Percentiles rank a stretch among this genome's conserved stretches.
Evolutionary conservation across 331 rosid genomes (phyloP).

Genomic region (Malus hybrid): DNA sequence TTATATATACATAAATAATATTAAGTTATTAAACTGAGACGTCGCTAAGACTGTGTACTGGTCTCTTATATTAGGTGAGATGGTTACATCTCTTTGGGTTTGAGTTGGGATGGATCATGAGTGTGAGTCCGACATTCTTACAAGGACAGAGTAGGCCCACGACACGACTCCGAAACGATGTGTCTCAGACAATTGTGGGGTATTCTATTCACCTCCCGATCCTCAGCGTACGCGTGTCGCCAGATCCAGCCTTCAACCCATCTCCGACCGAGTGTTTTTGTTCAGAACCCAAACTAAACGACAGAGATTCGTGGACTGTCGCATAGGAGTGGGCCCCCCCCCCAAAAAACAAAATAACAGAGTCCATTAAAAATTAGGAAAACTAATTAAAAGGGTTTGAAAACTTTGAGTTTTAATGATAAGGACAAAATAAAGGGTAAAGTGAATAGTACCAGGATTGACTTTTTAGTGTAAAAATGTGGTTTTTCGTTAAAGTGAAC

Average conservation of each 20-base stretch:
- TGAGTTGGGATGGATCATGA: not conserved
- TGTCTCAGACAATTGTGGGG: not conserved
- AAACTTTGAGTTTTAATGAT: no score
- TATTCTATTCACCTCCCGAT: not conserved
- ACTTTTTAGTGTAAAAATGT: no score
- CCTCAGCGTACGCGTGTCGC: not conserved
- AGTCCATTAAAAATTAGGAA: not conserved
- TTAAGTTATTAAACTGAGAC: no score
- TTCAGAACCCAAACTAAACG: conserved; percentile 6
- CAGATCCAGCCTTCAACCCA: not conserved
- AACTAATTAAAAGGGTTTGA: no score
- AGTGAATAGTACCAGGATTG: no score
- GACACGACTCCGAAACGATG: not conserved
- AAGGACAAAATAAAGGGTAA: no score
- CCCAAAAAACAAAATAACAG: no score
- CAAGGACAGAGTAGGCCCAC: not conserved
- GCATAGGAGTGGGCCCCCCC: conserved; percentile 12
- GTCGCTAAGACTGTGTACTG: no score
- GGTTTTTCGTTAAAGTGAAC: no score
- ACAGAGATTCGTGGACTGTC: conserved; percentile 50
- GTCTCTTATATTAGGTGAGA: no score
- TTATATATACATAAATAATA: no score
- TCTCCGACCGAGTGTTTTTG: no score
- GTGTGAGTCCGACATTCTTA: conserved; percentile 5
- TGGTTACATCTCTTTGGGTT: not conserved